A percentile compares a stretch with the other conserved stretches of the same genome.
Conservation (phyloP, 2,329 filamentous ascomycete species). For the Volutella citrinella region DNA sequence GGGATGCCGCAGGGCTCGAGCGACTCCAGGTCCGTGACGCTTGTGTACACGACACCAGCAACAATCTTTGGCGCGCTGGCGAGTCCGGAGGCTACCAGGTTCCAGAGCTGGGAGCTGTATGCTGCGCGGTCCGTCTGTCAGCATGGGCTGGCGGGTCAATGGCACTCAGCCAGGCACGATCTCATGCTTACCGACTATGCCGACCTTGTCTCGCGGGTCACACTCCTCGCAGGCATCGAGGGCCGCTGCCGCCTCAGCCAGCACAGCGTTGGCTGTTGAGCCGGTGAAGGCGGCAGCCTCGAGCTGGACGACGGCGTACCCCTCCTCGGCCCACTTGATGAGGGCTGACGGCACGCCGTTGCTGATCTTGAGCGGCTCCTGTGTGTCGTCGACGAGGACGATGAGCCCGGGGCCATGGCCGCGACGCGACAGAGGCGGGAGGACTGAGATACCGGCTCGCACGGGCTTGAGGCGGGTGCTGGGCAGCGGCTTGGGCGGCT, state of each 20-base stretch:
- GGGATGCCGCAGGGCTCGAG: conserved; percentile 9
- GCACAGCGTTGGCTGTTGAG: conserved; percentile 8
- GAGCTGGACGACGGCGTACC: conserved; percentile 60
- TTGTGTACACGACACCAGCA: conserved; percentile 20
- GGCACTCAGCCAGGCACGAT: fast-evolving
- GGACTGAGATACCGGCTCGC: conserved; percentile 20
- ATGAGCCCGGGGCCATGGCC: conserved; percentile 37
- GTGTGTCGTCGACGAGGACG: conserved; percentile 23
- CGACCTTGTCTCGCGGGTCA: conserved; percentile 37
- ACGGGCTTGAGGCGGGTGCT: conserved; percentile 14
- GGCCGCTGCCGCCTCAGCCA: conserved; percentile 17
- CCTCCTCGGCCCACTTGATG: conserved; percentile 70
- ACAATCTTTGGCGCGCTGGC: conserved; percentile 17
- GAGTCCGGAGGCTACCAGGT: conserved; percentile 16
- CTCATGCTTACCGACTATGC: conserved; percentile 31
- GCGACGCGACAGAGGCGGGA: conserved; percentile 32
- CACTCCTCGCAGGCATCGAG: conserved; percentile 25
- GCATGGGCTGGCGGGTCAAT: neutral
- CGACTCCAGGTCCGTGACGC: neutral
- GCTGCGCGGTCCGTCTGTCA: conserved; percentile 6
- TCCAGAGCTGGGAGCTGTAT: conserved; percentile 20
- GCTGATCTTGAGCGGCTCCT: conserved; percentile 16
- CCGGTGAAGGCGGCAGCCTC: conserved; percentile 20
- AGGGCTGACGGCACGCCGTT: conserved; percentile 49
- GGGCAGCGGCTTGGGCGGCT: conserved; percentile 25